Conservation (phyloP, 257 asterid species). For the Phtheirospermum japonicum region DNA sequence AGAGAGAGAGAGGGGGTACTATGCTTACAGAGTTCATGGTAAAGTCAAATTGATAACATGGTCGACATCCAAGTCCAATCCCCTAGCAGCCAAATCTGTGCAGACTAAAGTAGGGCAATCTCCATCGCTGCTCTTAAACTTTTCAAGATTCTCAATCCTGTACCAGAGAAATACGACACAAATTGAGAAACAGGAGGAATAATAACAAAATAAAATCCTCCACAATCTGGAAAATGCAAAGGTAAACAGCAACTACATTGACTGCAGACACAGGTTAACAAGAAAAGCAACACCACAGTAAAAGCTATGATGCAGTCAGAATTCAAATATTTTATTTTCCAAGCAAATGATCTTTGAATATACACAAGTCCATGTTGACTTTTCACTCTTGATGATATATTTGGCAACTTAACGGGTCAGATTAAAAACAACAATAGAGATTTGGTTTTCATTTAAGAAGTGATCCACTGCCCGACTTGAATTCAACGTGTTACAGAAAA, state of each 20-base stretch:
- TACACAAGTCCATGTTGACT: background rate
- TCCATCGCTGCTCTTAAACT: slow-evolving; percentile 81
- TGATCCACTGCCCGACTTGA: slow-evolving; percentile 99
- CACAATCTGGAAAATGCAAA: too few relatives aligned
- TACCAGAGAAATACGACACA: slow-evolving; percentile 19
- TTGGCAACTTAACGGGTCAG: background rate
- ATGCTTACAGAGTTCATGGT: slow-evolving; percentile 85
- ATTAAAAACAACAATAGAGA: slow-evolving; percentile 53
- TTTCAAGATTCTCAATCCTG: slow-evolving; percentile 80
- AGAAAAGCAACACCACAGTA: too few relatives aligned
- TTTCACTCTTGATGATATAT: background rate
- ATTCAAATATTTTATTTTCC: too few relatives aligned
- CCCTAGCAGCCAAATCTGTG: slow-evolving; percentile 98
- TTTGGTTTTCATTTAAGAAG: slow-evolving; percentile 72
- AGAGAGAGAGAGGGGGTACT: background rate
- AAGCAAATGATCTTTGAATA: too few relatives aligned
- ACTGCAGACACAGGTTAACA: too few relatives aligned
- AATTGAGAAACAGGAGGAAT: slow-evolving; percentile 17
- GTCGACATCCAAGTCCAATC: slow-evolving; percentile 96
- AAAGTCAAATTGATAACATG: slow-evolving; percentile 97
- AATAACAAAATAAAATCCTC: background rate
- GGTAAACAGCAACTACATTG: background rate
- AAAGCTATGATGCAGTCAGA: too few relatives aligned
- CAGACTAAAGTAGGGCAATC: slow-evolving; percentile 98
- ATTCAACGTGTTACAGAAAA: slow-evolving; percentile 91